Evolutionary conservation across 2,329 filamentous ascomycete species (phyloP).

Genomic region (Ramularia endophylla): DNA sequence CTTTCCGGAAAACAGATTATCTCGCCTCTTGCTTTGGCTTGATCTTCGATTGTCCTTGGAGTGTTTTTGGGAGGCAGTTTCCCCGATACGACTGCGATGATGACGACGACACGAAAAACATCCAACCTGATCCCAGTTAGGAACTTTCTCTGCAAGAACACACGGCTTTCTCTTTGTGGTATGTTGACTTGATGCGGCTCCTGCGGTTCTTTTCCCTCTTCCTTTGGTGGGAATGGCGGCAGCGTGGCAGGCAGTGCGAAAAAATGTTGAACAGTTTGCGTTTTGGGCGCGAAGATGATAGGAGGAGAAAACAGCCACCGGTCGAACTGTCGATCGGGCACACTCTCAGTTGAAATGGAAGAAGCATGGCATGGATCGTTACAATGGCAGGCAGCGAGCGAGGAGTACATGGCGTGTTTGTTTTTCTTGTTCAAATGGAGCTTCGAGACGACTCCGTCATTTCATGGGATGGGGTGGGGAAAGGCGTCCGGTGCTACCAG

Average conservation of each 20-base stretch:
- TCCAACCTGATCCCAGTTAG: conserved; percentile 7
- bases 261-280: neutral
- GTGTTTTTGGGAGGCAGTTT: conserved; percentile 10
- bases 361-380: too few relatives aligned
- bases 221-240: conserved; percentile 4
- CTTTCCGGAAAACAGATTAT: conserved; percentile 10
- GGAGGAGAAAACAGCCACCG: too few relatives aligned
- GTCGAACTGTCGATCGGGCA: too few relatives aligned
- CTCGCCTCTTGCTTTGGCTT: conserved; percentile 10
- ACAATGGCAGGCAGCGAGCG: too few relatives aligned
- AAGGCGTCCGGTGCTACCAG: too few relatives aligned
- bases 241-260: conserved; percentile 8
- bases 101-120: conserved; percentile 20
- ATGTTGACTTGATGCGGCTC: conserved; percentile 15
- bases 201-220: conserved; percentile 11
- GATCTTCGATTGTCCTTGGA: conserved; percentile 8
- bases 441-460: too few relatives aligned
- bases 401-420: too few relatives aligned
- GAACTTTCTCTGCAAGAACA: conserved; percentile 8
- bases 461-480: too few relatives aligned
- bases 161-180: conserved; percentile 18
- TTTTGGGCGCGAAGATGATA: too few relatives aligned
- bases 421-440: too few relatives aligned
- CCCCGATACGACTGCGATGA: conserved; percentile 16
- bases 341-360: too few relatives aligned